Base-by-base conservation (phyloP, 1,139 yeast genomes). In the Scheffersomyces lignicola region DNA sequence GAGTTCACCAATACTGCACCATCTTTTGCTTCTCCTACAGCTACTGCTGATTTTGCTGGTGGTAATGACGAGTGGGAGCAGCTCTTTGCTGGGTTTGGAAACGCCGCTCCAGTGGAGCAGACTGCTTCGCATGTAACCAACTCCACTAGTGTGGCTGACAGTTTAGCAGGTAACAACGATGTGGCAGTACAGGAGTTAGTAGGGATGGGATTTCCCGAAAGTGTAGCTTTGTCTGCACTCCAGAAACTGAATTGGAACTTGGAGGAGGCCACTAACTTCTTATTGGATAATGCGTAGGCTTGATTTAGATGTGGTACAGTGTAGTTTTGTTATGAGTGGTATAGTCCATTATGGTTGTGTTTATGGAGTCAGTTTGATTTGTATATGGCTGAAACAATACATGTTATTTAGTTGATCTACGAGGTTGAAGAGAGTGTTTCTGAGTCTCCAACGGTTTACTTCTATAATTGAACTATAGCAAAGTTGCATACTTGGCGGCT, bases 31-130 rank as follows among this genome's bases (percentile, higher is more conserved):
- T 34, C 37, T 32, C 39, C 41, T 23, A 43, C 49, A 17, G 41
- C 45, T 27, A 33, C 35, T 24, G 33, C 43, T 4, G 42, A 39
- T 20, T 8, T 36, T 9, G 37, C 43, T 16, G 34, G 46, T n/a
- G 65, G 55, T 7, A 74, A 76, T 39, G 95, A 87, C 51, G 97
- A 89, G 58, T 89, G 97, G 97, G 96, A 89, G 51, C 94, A 88
- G 59, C 72, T 89, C 21, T 89, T 89, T 66, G 94, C 95, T 2
- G 96, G 95, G 0, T 84, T 88, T 55, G 92, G 92, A 20, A 84
- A 82, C 49, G 70, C 71, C 22, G 65, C 68, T 34, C 59, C 51
- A 12, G 39, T 25, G 3, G 35, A 27, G n/a, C 18, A 13, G 7
- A 6, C 25, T 7, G 29, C 20, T n/a, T 22, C 25, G 2, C 8